These are phyloP conservation scores for Petasospora rhodanensis DNA, from an alignment of 1,139 yeast genomes.

Conservation along the genomic window DNA sequence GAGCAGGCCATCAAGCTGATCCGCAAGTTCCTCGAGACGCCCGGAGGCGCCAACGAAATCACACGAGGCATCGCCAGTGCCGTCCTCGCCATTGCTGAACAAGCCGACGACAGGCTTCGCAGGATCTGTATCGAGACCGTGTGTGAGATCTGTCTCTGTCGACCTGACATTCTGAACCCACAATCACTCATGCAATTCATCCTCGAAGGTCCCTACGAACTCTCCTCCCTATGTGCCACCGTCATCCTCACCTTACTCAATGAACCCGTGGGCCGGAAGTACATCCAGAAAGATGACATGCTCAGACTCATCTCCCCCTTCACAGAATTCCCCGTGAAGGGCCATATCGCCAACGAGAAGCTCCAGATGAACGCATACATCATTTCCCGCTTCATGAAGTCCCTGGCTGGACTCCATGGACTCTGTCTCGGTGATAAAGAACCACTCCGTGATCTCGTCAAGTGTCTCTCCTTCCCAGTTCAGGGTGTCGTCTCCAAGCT, in stretches of 20 bases:
- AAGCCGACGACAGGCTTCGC: slow-evolving; percentile 50
- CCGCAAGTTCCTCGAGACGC: slow-evolving; percentile 55
- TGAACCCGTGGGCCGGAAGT: slow-evolving; percentile 49
- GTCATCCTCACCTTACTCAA: slow-evolving; percentile 61
- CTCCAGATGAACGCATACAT: slow-evolving; percentile 62
- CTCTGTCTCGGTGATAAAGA: slow-evolving; percentile 56
- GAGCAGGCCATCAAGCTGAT: slow-evolving; percentile 75
- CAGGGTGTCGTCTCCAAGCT: slow-evolving; percentile 55
- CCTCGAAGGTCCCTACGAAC: slow-evolving; percentile 57
- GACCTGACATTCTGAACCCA: slow-evolving; percentile 61
- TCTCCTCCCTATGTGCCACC: slow-evolving; percentile 51
- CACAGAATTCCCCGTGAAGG: slow-evolving; percentile 47
- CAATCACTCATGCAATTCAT: slow-evolving; percentile 53
- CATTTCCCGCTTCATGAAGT: slow-evolving; percentile 57
- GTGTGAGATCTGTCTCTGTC: slow-evolving; percentile 60
- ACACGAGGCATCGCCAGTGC: slow-evolving; percentile 69
- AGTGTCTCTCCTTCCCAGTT: slow-evolving; percentile 58
- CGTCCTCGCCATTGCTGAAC: slow-evolving; percentile 66
- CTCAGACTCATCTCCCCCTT: slow-evolving; percentile 62
- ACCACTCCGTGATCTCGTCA: slow-evolving; percentile 54
- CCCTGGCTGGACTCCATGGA: slow-evolving; percentile 74
- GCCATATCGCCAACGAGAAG: slow-evolving; percentile 45
- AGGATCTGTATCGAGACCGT: slow-evolving; percentile 61
- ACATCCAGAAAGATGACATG: slow-evolving; percentile 57
- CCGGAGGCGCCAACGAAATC: slow-evolving; percentile 51